Evolutionary conservation across 345 rosid species (phyloP).

Genomic region (Euclidium syriacum): DNA sequence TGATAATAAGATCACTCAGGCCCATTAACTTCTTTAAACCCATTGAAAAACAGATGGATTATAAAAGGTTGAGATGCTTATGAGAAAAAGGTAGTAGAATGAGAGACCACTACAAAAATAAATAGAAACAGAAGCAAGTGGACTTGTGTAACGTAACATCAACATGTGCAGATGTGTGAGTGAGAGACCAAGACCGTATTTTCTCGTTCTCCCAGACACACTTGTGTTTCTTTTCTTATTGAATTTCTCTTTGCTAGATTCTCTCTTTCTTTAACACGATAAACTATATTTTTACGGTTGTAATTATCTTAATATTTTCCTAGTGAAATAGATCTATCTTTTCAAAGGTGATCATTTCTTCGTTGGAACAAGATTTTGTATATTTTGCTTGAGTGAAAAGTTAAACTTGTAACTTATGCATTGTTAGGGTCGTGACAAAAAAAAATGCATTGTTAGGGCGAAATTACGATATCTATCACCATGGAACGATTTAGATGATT

Average conservation of each 20-base stretch:
- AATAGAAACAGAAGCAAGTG: background rate
- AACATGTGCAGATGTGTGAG: conserved; percentile 20
- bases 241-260: background rate
- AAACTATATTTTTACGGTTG: background rate
- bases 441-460: background rate
- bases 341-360: background rate
- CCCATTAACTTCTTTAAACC: conserved; percentile 14
- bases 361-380: background rate
- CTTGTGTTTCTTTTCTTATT: background rate
- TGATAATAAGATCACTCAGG: background rate
- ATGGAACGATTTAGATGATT: background rate
- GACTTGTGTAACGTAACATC: conserved; percentile 3
- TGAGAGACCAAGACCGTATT: conserved; percentile 5
- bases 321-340: background rate
- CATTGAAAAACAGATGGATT: background rate
- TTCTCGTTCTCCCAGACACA: conserved; percentile 12
- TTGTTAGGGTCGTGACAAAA: background rate
- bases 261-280: background rate
- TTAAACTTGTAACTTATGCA: background rate
- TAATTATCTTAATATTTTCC: background rate
- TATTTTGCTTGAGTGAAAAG: background rate
- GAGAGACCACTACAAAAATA: background rate
- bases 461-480: background rate
- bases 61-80: background rate
- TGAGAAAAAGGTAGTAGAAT: background rate